Evolutionary conservation across 1,139 yeast species (phyloP), one percentile per base, ranked within the genome.

Genomic region (Suhomyces wounanorum): DNA sequence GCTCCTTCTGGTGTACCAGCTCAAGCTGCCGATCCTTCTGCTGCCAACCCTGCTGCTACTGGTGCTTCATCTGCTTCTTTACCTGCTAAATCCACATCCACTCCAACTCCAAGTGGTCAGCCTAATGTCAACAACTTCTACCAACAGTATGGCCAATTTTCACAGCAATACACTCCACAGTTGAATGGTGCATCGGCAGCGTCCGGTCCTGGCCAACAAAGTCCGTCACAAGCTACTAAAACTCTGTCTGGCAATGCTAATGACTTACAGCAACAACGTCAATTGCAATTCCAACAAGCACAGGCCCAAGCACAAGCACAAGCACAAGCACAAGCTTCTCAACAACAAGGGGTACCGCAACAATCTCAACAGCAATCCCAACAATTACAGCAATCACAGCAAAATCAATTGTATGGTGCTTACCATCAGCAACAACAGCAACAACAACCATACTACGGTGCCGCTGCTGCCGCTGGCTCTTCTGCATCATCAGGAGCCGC

Each of bases 61-160:
- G 50, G 57, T 8, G 54, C 51, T 33, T 50, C 57, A n/a, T 45
- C 48, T 14, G 39, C 60, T 7, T 52, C 56, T 10, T 46, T 62
- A n/a, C 48, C 59, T 4, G 50, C 53, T 52, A 23, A 54, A 45
- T 53, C 59, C 16, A 54, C 60, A 31, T 50, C 60, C 33, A 57
- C 52, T 54, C 55, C 58, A n/a, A 54, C 50, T 28, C 56, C 53
- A 16, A 13, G 52, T n/a, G 49, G 47, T 7, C 50, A 49, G 28
- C 51, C 58, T 3, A 55, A 54, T 40, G 55, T 56, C 49, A 55
- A 51, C 25, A 59, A 59, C 54, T 71, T 62, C 55, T 67, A 64
- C 53, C 67, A 60, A 46, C 65, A 61, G 43, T 62, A 62, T 53
- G 53, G 60, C 31, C 60, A 63, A 40, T 50, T 38, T 23, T 36